Evolutionary conservation across 2,329 filamentous ascomycete genomes (phyloP), one percentile per base, ranked within the genome.

Genomic region (Fusarium duplospermum): DNA sequence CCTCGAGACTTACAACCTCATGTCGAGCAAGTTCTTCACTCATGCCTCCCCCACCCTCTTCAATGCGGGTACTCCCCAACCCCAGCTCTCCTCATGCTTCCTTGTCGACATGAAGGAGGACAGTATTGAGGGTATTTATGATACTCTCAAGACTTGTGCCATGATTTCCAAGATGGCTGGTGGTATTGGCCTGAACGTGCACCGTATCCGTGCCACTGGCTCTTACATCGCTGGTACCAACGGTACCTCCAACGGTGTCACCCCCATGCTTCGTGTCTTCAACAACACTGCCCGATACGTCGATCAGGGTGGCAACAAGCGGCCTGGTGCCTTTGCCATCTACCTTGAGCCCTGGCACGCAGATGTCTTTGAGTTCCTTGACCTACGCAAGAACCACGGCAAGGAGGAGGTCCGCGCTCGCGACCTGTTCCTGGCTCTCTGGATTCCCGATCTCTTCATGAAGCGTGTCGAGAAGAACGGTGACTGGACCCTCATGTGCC

Each of bases 131-230:
- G 96, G 96, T 78, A 99, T 99, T 83, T 99, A 99, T 81, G 96
- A 99, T 82, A 99, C 96, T 20, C 90, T 99, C 78, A 99, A 99
- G 91, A 98, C 94, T 2, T 99, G 96, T 86, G 96, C 96, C 77
- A 96, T 99, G 94, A 99, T 99, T 85, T 99, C 96, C 81, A 99
- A 99, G 91, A 98, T 96, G 86, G 96, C 96, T 78, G 96, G 96
- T 83, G 96, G 96, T 83, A 98, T 99, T 83, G 96, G 96, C 80
- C 89, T 99, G 75, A 98, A 99, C 81, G 92, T 96, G 61, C 96
- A 99, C 87, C 93, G 95, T 80, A 99, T 99, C 80, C 95, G 96
- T 84, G 94, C 96, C 72, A 99, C 96, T 64, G 96, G 96, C 72
- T 98, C 96, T 31, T 99, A 99, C 86, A 99, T 99, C 84, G 94